Percentiles rank a stretch among this genome's conserved stretches.
Evolutionary conservation across 768 basidiomycete genomes (phyloP).

Genomic region (Agrocybe praecox): DNA sequence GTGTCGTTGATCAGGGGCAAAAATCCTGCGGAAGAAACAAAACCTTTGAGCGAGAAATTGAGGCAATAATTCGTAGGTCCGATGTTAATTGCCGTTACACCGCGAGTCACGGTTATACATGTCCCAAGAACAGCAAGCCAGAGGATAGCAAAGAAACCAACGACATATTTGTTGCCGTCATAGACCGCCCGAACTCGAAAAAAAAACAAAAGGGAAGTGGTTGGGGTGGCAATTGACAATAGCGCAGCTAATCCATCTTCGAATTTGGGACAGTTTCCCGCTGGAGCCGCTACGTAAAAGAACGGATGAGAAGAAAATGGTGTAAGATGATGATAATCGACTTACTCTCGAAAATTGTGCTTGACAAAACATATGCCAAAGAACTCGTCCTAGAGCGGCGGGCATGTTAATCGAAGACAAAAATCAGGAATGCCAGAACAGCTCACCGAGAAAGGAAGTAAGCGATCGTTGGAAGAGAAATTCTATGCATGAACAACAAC

Average conservation of each 20-base stretch:
- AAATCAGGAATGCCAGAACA: not conserved
- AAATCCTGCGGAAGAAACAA: constrained; percentile 17
- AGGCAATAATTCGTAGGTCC: constrained; percentile 27
- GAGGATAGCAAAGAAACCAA: constrained; percentile 24
- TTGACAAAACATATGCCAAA: not conserved
- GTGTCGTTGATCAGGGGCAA: constrained; percentile 29
- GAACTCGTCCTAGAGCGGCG: not conserved
- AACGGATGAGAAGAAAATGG: not conserved
- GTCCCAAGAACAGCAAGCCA: constrained; percentile 30
- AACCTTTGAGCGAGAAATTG: constrained; percentile 11
- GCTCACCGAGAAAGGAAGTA: constrained; percentile 12
- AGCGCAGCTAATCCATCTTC: not conserved
- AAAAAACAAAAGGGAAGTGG: constrained; percentile 21
- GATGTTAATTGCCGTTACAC: constrained; percentile 12
- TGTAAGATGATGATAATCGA: not conserved
- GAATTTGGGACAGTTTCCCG: not conserved
- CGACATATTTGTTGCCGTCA: constrained; percentile 17
- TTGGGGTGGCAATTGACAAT: not conserved
- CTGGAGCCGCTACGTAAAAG: not conserved
- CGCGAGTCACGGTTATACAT: constrained; percentile 21
- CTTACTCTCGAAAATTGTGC: not conserved
- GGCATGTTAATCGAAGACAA: not conserved
- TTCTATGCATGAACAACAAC: constrained; percentile 1
- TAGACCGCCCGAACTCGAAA: constrained; percentile 27
- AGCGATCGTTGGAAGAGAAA: constrained; percentile 3